Evolutionary conservation across 2,329 filamentous ascomycete genomes (phyloP).

Genomic region (Zalaria obscura): DNA sequence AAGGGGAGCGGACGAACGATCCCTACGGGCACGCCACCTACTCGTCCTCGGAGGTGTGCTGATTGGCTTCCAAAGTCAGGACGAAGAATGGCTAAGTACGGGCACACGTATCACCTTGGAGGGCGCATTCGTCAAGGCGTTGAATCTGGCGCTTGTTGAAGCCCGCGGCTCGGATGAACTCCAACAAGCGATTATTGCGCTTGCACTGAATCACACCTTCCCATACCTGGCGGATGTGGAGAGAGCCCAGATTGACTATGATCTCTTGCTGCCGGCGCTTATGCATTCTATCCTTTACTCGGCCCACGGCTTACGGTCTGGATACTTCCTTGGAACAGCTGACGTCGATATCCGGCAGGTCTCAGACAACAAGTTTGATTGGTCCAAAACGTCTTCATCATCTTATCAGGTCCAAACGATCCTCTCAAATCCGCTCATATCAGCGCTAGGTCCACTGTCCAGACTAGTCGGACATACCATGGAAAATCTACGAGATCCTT

Average conservation of each 20-base stretch:
- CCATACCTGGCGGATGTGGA: slow-evolving; percentile 51
- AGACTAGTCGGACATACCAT: slow-evolving; percentile 51
- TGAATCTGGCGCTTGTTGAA: slow-evolving; percentile 58
- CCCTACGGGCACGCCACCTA: slow-evolving; percentile 65
- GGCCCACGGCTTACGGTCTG: slow-evolving; percentile 59
- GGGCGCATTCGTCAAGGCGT: slow-evolving; percentile 56
- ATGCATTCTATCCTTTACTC: slow-evolving; percentile 55
- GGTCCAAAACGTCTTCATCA: slow-evolving; percentile 45
- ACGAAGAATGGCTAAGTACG: slow-evolving; percentile 48
- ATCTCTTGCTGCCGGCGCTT: slow-evolving; percentile 53
- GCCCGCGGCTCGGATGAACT: slow-evolving; percentile 37
- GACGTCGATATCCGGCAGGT: slow-evolving; percentile 50
- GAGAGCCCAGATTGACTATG: slow-evolving; percentile 47
- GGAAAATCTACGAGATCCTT: slow-evolving; percentile 38
- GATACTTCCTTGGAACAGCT: slow-evolving; percentile 58
- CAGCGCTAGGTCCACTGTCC: slow-evolving; percentile 53
- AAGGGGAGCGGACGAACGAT: slow-evolving; percentile 46
- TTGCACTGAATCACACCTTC: slow-evolving; percentile 67
- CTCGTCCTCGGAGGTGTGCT: slow-evolving; percentile 68
- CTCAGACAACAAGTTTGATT: slow-evolving; percentile 42
- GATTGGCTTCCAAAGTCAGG: slow-evolving; percentile 56
- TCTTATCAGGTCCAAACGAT: slow-evolving; percentile 45
- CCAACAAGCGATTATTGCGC: slow-evolving; percentile 38
- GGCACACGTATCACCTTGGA: slow-evolving; percentile 55
- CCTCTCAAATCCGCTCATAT: slow-evolving; percentile 46